Conservation (phyloP, 1,284 basidiomycete genomes). For the Melampsora occidentalis region DNA sequence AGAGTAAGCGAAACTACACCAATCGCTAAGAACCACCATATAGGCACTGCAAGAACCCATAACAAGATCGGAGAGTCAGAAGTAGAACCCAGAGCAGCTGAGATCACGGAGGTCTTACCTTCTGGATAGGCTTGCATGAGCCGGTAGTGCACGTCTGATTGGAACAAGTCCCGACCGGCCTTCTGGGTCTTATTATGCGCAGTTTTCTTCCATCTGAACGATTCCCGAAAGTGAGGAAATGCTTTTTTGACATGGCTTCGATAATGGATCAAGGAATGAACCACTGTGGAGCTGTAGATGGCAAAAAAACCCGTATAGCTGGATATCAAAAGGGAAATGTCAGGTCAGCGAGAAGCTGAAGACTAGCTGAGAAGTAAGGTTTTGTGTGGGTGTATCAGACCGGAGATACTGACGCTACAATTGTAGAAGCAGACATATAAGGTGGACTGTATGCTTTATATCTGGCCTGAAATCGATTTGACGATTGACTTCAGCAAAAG, state of each 20-base stretch:
- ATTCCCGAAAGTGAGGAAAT: conserved; percentile 47
- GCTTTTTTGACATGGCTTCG: conserved; percentile 54
- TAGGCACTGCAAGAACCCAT: conserved; percentile 47
- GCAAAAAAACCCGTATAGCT: conserved; percentile 54
- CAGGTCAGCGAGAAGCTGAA: no score
- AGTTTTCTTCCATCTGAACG: not conserved
- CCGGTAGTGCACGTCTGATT: conserved; percentile 53
- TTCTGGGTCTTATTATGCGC: conserved; percentile 42
- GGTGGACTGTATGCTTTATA: conserved; percentile 49
- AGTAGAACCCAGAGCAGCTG: no score
- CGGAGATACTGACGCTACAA: conserved; percentile 40
- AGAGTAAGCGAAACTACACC: conserved; percentile 49
- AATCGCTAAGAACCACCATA: conserved; percentile 52
- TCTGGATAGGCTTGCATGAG: conserved; percentile 53
- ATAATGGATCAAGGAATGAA: conserved; percentile 56
- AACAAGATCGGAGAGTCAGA: no score
- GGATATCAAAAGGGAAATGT: no score
- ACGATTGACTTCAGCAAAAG: no score
- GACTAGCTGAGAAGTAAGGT: conserved; percentile 46
- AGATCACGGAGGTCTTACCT: conserved; percentile 24
- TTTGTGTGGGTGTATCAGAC: conserved; percentile 4
- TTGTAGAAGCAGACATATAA: conserved; percentile 46
- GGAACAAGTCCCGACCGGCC: not conserved
- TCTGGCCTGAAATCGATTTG: conserved; percentile 23
- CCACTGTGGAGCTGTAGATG: conserved; percentile 54